Base-by-base conservation (phyloP, 371 early-diverging fungal species). In the Mucor plumbeus region DNA sequence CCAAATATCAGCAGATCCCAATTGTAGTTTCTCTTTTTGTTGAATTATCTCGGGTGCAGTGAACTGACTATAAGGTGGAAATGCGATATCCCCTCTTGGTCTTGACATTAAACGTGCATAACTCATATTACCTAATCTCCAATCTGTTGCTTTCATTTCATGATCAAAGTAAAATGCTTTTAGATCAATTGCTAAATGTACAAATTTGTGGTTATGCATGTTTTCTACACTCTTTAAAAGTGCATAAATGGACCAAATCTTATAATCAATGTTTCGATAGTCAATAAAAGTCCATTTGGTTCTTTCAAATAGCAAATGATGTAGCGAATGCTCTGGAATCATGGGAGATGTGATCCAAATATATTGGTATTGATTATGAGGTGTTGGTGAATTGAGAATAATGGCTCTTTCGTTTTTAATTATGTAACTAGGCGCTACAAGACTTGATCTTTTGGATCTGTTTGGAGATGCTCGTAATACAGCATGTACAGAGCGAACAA, bases 301-400 rank as follows among this genome's bases (percentile, higher is more conserved):
- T 13, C 31, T 64, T 34, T 66, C 58, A 38, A 64, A 56, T 9
- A 65, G 15, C 14, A 65, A 15, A 43, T 64, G 40, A 21, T 65
- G 53, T 2, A 68, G 55, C 13, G 72, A 68, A n/a, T 61, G 53
- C 11, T 68, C 56, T 21, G 68, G 65, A 4, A 65, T 58, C 33
- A 68, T 62, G 26, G 68, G 72, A 7, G 72, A 72, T 14, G 72
- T 68, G 40, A 72, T 72, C 72, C 72, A 72, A 11, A 72, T 60
- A 26, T 61, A 72, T 15, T 62, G 72, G 35, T 72, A 72, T 4
- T 58, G 34, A 17, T 41, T 63, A 7, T 35, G 47, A 2, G 72
- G 65, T 31, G 72, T 72, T 3, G 72, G 68, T 4, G 50, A 43
- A 21, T 36, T 53, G 9, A 72, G 65, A 9, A 68, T 62, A 26